phyloP scores from a whole-genome alignment of 306 rosid species.

The Cyclanthera cordifolia region DNA sequence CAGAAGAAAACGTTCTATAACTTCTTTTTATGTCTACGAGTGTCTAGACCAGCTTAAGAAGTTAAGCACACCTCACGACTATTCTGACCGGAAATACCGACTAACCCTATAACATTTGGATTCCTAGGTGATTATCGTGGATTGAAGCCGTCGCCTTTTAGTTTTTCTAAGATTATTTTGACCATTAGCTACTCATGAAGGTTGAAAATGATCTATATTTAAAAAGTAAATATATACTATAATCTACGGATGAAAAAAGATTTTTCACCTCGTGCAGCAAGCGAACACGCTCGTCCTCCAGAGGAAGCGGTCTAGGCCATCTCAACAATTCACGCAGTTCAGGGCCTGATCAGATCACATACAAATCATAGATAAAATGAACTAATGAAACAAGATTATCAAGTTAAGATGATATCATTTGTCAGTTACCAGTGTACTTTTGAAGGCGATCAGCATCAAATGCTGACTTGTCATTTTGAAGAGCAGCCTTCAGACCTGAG shows the following conservation, averaged over 20 bases:
- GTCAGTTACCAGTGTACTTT: slow-evolving; percentile 52
- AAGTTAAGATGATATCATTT: not conserved
- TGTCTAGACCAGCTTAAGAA: too few relatives aligned
- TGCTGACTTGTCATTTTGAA: slow-evolving; percentile 63
- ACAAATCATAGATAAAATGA: slow-evolving; percentile 11
- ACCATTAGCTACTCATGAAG: too few relatives aligned
- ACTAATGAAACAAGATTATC: not conserved
- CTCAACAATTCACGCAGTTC: slow-evolving; percentile 59
- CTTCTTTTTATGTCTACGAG: too few relatives aligned
- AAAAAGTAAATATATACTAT: not conserved
- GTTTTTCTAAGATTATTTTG: too few relatives aligned
- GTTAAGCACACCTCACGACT: too few relatives aligned
- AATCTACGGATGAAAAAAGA: not conserved
- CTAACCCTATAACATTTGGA: too few relatives aligned
- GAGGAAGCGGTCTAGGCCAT: slow-evolving; percentile 95
- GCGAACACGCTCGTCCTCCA: slow-evolving; percentile 89
- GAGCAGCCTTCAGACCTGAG: slow-evolving; percentile 59
- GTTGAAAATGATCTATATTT: too few relatives aligned
- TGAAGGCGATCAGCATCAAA: slow-evolving; percentile 87
- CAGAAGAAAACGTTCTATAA: not conserved
- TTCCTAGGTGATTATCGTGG: too few relatives aligned
- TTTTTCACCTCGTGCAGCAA: slow-evolving; percentile 72
- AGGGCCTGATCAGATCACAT: slow-evolving; percentile 41
- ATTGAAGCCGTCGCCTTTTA: too few relatives aligned
- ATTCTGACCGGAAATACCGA: too few relatives aligned